Percentiles rank a stretch among this genome's conserved stretches.
Conservation (phyloP, 768 basidiomycete species). For the Tulasnella sp. region DNA sequence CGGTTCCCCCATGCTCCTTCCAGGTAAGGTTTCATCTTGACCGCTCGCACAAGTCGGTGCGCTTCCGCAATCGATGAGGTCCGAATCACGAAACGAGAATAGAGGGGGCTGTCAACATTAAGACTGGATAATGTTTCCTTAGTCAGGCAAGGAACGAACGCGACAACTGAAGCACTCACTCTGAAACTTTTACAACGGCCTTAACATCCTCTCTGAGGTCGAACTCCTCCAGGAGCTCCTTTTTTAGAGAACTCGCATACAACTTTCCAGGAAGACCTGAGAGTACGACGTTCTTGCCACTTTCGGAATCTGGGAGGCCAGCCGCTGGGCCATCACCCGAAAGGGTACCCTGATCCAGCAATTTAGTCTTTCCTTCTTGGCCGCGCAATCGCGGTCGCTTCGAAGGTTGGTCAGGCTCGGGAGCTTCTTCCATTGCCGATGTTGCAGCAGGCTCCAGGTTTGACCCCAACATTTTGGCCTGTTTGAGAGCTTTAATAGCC, state of each 20-base stretch:
- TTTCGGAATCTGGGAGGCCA: constrained; percentile 48
- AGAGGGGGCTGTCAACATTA: constrained; percentile 4
- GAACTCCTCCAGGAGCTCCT: constrained; percentile 4
- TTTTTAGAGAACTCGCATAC: constrained; percentile 44
- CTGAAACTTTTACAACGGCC: background rate
- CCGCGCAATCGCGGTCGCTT: constrained; percentile 46
- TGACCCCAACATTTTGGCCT: constrained; percentile 45
- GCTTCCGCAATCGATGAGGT: constrained; percentile 66
- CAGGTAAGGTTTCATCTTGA: constrained; percentile 61
- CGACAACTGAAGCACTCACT: background rate
- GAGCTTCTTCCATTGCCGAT: background rate
- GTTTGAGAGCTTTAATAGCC: constrained; percentile 51
- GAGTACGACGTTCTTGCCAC: constrained; percentile 60
- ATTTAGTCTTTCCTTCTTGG: constrained; percentile 48
- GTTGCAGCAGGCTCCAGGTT: constrained; percentile 50
- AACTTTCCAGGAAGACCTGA: constrained; percentile 64
- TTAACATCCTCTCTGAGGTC: constrained; percentile 3
- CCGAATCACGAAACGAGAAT: constrained; percentile 50
- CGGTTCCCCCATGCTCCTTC: constrained; percentile 46
- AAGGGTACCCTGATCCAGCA: constrained; percentile 46
- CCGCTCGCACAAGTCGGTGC: constrained; percentile 62
- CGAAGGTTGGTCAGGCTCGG: background rate
- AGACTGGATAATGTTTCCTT: background rate
- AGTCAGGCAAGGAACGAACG: background rate
- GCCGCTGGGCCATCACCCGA: constrained; percentile 56